Percentiles rank a stretch among this genome's conserved stretches.
phyloP scores from a whole-genome alignment of 2,329 filamentous ascomycete species.

The Alternaria alternata region DNA sequence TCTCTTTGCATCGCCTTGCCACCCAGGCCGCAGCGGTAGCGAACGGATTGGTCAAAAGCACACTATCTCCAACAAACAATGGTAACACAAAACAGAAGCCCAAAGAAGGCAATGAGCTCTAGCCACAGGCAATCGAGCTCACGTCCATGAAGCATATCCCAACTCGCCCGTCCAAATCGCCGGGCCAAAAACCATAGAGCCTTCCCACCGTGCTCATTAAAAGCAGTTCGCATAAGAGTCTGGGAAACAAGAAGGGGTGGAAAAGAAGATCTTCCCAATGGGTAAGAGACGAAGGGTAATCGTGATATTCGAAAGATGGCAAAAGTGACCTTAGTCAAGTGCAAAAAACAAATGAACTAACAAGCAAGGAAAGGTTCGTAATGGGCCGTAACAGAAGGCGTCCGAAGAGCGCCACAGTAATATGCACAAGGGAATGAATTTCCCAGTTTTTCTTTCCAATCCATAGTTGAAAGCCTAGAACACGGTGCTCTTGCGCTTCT shows the following conservation, averaged over 20 bases:
- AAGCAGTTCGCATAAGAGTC: constrained; percentile 42
- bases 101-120: constrained; percentile 48
- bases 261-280: constrained; percentile 34
- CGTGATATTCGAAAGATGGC: constrained; percentile 32
- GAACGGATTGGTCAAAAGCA: constrained; percentile 17
- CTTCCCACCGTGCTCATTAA: constrained; percentile 45
- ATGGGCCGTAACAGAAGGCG: constrained; percentile 48
- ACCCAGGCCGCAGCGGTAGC: constrained; percentile 18
- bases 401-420: constrained; percentile 36
- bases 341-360: constrained; percentile 38
- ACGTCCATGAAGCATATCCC: constrained; percentile 31
- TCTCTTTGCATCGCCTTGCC: constrained; percentile 16
- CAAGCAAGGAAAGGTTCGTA: constrained; percentile 45
- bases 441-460: constrained; percentile 27
- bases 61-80: constrained; percentile 14
- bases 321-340: constrained; percentile 32
- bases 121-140: constrained; percentile 48
- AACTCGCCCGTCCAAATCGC: constrained; percentile 22
- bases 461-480: constrained; percentile 54
- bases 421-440: constrained; percentile 47
- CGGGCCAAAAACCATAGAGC: constrained; percentile 29
- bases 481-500: constrained; percentile 83
- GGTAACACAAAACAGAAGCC: constrained; percentile 26
- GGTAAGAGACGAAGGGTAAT: constrained; percentile 45
- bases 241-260: constrained; percentile 31